Evolutionary conservation across 129 eudicot species (phyloP).

Genomic region (Oenanthe sinensis): DNA sequence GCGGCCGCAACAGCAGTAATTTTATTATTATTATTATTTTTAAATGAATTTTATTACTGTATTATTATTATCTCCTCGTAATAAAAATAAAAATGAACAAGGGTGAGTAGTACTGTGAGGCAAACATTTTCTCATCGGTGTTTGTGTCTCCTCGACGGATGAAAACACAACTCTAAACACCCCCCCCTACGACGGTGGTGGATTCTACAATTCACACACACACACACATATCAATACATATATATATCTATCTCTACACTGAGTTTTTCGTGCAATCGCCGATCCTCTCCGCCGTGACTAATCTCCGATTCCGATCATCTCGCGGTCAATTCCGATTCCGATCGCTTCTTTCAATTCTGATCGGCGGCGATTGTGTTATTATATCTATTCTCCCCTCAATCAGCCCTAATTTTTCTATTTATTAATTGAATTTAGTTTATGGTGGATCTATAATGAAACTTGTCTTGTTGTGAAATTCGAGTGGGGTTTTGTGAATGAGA

Average conservation of each 20-base stretch:
- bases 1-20: constrained; percentile 1
- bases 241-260: neutral
- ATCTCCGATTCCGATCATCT: neutral
- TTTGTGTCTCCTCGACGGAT: neutral
- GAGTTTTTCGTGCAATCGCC: neutral
- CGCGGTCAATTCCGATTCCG: neutral
- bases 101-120: neutral
- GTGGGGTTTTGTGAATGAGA: constrained; percentile 41
- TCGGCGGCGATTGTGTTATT: neutral
- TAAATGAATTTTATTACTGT: neutral
- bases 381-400: neutral
- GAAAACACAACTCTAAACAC: constrained; percentile 4
- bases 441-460: constrained; percentile 5
- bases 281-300: neutral
- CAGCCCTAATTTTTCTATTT: neutral
- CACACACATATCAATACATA: neutral
- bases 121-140: neutral
- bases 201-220: neutral
- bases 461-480: constrained; percentile 14
- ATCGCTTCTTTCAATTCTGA: neutral
- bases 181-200: neutral
- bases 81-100: neutral
- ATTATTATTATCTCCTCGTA: neutral
- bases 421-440: neutral
- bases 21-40: neutral